phyloP scores from a whole-genome alignment of 2,329 filamentous ascomycete genomes.

The Xylaria sp. region DNA sequence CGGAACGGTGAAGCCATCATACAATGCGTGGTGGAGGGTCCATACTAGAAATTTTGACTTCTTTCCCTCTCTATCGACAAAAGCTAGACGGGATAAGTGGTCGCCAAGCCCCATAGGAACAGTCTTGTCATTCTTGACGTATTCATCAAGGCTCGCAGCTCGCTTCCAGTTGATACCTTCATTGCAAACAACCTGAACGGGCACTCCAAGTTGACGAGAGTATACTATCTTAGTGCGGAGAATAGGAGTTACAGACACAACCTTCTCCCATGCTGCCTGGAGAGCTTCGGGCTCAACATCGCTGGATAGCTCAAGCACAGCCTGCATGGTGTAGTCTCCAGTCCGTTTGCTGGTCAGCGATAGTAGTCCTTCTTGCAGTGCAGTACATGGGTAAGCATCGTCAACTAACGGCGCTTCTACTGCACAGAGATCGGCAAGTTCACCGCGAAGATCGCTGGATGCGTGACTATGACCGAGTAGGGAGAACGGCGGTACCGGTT shows the following conservation, averaged over 20 bases:
- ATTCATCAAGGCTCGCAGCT: neutral
- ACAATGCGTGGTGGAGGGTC: neutral
- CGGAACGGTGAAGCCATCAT: neutral
- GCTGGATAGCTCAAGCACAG: neutral
- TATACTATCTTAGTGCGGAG: neutral
- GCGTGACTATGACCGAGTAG: neutral
- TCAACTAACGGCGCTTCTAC: neutral
- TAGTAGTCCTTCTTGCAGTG: neutral
- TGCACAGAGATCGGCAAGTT: neutral
- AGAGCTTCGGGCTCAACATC: neutral
- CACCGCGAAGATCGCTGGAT: neutral
- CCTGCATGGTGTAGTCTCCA: neutral
- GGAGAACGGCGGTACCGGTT: neutral
- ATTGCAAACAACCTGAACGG: neutral
- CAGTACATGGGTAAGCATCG: neutral
- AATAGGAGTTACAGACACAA: neutral
- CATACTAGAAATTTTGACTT: neutral
- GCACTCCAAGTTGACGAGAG: neutral
- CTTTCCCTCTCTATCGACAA: neutral
- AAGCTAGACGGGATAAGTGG: neutral
- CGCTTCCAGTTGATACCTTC: neutral
- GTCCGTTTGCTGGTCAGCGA: neutral
- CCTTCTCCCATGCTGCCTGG: neutral
- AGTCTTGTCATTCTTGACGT: neutral
- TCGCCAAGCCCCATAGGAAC: neutral